These are phyloP conservation scores for Saccharum hybrid DNA, from an alignment of 202 grass and related monocot genomes.

Conservation along the genomic window DNA sequence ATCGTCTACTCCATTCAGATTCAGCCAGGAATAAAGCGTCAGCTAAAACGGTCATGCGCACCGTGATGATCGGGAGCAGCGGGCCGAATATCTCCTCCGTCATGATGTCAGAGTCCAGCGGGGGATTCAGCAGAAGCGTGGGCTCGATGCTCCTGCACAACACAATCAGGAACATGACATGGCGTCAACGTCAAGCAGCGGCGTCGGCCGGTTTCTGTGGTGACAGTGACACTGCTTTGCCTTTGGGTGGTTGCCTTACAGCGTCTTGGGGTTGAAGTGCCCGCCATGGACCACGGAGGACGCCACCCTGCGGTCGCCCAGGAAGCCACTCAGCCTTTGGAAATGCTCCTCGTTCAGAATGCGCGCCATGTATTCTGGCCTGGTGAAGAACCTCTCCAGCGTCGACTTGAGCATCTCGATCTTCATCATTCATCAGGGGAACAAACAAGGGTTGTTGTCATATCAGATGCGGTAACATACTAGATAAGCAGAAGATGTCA, in stretches of 20 bases:
- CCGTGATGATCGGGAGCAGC: too few relatives aligned
- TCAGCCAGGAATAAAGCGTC: too few relatives aligned
- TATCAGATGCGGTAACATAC: background rate
- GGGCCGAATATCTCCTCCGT: too few relatives aligned
- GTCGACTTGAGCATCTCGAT: constrained; percentile 71
- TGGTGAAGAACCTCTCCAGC: constrained; percentile 50
- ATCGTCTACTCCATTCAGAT: too few relatives aligned
- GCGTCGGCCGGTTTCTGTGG: background rate
- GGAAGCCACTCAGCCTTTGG: constrained; percentile 54
- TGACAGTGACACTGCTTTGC: background rate
- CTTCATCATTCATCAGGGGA: constrained; percentile 41
- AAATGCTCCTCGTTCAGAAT: constrained; percentile 72
- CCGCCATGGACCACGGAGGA: constrained; percentile 73
- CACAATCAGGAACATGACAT: background rate
- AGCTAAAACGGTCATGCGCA: too few relatives aligned
- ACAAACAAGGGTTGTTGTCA: constrained; percentile 20
- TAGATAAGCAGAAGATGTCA: too few relatives aligned
- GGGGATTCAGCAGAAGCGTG: constrained; percentile 75
- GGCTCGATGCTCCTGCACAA: constrained; percentile 77
- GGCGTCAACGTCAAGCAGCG: background rate
- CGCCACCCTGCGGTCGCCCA: constrained; percentile 56
- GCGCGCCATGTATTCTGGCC: constrained; percentile 47
- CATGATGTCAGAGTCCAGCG: too few relatives aligned
- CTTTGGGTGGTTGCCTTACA: constrained; percentile 48
- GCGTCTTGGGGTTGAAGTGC: constrained; percentile 49